Base-by-base conservation (phyloP, 1,139 yeast genomes). In the Magnusiomyces tetraspermus region DNA sequence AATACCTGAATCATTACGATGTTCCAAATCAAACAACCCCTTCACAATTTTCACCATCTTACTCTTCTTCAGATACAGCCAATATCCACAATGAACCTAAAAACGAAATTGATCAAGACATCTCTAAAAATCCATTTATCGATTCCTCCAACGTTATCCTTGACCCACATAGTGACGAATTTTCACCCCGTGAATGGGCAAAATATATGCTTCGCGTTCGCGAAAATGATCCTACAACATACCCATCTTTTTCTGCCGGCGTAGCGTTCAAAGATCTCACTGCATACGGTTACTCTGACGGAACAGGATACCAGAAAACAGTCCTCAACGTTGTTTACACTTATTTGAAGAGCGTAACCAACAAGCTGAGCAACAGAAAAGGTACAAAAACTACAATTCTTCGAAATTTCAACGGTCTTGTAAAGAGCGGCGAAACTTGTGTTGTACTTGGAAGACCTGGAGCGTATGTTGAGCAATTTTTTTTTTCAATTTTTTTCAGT, bases 381-480 rank as follows among this genome's bases (percentile, higher is more conserved):
- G 38, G 38, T 13, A 13, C 42, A 4, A 17, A 38, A 38, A 38
- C 42, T 3, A 38, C n/a, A 8, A 85, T 85, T 56, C 69, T 83
- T 60, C 77, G 79, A 61, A 74, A 82, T 23, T 80, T 83, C 81
- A 86, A 83, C 59, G 90, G 85, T 28, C 61, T 81, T 5, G 71
- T 83, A 57, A 71, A 73, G 46, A 85, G 92, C 0, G 90, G 95
- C 52, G 86, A 84, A 61, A 72, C 85, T 52, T 77, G 86, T 3
- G 87, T 85, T 49, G 94, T 85, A 1, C 69, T 85, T 42, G 94
- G 94, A 45, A 78, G 90, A 65, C 94, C 94, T 0, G 94, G 94
- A 36, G 50, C 55, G 57, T 54, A 52, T 48, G 41, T n/a, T 21
- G 13, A 22, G 1, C 22, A 37, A 17, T 23, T 24, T 13, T 19